Evolutionary conservation across 2,329 filamentous ascomycete species (phyloP), one percentile per base, ranked within the genome.

Genomic region (Monascus ruber): DNA sequence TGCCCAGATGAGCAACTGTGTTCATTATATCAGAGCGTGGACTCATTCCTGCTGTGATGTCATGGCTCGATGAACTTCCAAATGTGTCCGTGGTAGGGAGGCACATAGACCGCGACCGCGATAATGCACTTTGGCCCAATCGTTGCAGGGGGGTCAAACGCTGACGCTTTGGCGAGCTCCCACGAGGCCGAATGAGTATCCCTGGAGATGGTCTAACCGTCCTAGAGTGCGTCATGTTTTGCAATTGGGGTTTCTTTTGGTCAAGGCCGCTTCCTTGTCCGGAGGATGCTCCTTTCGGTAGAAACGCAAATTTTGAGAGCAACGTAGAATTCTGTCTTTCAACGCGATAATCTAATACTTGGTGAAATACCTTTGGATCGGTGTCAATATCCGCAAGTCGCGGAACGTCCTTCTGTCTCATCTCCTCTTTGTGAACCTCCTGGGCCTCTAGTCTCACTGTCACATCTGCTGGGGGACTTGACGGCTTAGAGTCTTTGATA

Each of bases 131-230:
- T n/a, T 61, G 58, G 5, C 63, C 60, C 35, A 68, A 46, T 24
- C 65, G 56, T 41, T 67, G 61, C 34, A 68, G 47, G 5, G 65
- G 62, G 0, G 64, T 68, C 36, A 64, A 43, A 10, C 55, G 49
- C 31, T 45, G 41, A 9, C 46, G 46, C 25, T 45, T 47, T 11
- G 42, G 38, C 5, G 38, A 34, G 8, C 33, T 39, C 33, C 34
- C 39, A 28, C 39, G 45, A 26, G 41, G 41, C 38, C 29, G 46
- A 27, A 37, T 31, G 24, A 25, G 4, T 11, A 37, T 3, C 17
- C 40, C 32, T 33, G 47, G 24, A 11, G 39, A 31, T 4, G 28
- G 33, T 8, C 7, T 38, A 27, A 33, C 31, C 4, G 36, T 26
- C 4, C 35, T 38, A 26, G 33, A 10, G 26, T 37, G 32, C 11